Percentiles rank a stretch among this genome's conserved stretches.
These are phyloP conservation scores for Stenogyne calaminthoides DNA, from an alignment of 305 asterid genomes.

Conservation along the genomic window DNA sequence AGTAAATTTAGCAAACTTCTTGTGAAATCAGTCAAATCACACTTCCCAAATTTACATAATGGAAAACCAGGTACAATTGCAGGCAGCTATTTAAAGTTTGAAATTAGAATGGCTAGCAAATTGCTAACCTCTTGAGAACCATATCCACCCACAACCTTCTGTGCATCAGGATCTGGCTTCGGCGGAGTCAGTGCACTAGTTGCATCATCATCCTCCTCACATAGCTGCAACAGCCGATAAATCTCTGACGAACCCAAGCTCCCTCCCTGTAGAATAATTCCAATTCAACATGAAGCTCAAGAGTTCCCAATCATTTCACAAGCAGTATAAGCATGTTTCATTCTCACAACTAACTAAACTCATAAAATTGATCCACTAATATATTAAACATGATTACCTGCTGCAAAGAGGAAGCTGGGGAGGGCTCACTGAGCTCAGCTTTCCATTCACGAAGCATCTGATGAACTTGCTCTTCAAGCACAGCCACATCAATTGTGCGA, in stretches of 20 bases:
- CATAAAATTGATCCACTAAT: slow-evolving; percentile 4
- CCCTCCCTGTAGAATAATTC: slow-evolving; percentile 63
- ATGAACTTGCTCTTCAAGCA: slow-evolving; percentile 94
- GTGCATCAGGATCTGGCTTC: slow-evolving; percentile 81
- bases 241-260: slow-evolving; percentile 87
- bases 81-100: slow-evolving; percentile 11
- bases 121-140: slow-evolving; percentile 62
- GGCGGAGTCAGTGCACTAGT: slow-evolving; percentile 87
- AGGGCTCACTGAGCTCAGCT: slow-evolving; percentile 82
- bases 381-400: slow-evolving; percentile 40
- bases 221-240: slow-evolving; percentile 76
- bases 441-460: slow-evolving; percentile 98
- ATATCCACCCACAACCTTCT: slow-evolving; percentile 51
- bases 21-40: background rate
- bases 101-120: background rate
- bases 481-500: slow-evolving; percentile 67
- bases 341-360: slow-evolving; percentile 2
- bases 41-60: background rate
- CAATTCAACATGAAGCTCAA: slow-evolving; percentile 31
- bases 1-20: background rate
- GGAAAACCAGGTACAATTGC: background rate
- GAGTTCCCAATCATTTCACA: slow-evolving; percentile 6
- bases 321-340: slow-evolving; percentile 16
- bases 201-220: slow-evolving; percentile 99
- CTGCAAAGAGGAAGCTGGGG: slow-evolving; percentile 94